Evolutionary conservation across 306 rosid species (phyloP).

Genomic region (Sechiopsis laciniata): DNA sequence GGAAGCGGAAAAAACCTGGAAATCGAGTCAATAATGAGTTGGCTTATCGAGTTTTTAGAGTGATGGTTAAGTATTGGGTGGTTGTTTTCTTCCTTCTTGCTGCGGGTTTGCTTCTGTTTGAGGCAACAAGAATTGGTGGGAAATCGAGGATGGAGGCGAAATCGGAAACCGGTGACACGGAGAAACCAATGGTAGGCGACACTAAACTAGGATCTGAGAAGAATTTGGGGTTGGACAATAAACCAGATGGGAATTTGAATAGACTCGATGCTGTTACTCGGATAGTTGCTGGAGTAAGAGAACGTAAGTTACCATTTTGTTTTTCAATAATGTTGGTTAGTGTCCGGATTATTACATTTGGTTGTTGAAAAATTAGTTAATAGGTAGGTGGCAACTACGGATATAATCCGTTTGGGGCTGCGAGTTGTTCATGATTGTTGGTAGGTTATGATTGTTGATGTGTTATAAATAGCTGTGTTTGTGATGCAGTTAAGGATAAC

Average conservation of each 20-base stretch:
- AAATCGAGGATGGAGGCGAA: slow-evolving; percentile 26
- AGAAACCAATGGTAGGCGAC: neutral
- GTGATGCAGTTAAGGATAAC: too few relatives aligned
- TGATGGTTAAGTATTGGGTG: slow-evolving; percentile 59
- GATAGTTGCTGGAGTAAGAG: slow-evolving; percentile 61
- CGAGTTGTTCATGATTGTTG: too few relatives aligned
- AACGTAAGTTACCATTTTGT: too few relatives aligned
- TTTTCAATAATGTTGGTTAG: too few relatives aligned
- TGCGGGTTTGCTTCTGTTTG: slow-evolving; percentile 50
- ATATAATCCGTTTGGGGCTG: too few relatives aligned
- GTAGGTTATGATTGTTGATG: too few relatives aligned
- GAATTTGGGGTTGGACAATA: slow-evolving; percentile 29
- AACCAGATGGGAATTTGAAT: slow-evolving; percentile 53
- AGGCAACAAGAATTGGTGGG: slow-evolving; percentile 44
- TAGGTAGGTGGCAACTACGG: too few relatives aligned
- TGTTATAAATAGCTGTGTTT: too few relatives aligned
- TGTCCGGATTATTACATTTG: too few relatives aligned
- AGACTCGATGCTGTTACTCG: slow-evolving; percentile 67
- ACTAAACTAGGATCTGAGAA: slow-evolving; percentile 17
- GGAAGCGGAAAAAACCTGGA: slow-evolving; percentile 61
- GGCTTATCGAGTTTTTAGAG: slow-evolving; percentile 33
- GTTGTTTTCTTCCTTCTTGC: slow-evolving; percentile 51
- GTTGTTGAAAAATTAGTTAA: too few relatives aligned
- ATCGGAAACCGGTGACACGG: slow-evolving; percentile 2
- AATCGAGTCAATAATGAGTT: slow-evolving; percentile 37